Evolutionary conservation across 352 stramenopile genomes (phyloP).

Genomic region (Aphanomyces astaci): DNA sequence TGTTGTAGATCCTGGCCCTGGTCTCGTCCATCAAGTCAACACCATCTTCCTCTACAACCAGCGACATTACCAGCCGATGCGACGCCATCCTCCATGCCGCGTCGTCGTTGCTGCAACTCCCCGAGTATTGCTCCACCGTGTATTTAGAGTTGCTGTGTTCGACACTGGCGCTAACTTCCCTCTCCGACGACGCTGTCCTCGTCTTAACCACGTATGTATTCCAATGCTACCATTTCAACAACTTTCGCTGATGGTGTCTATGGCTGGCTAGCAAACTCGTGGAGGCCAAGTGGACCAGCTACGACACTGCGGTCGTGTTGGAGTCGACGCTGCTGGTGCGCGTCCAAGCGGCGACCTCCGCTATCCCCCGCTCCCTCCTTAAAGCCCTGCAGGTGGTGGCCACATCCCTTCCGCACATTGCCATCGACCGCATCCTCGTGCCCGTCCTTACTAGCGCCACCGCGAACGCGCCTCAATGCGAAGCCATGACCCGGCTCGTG

Average conservation of each 20-base stretch:
- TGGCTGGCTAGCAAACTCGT: constrained; percentile 16
- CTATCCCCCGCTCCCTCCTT: not conserved
- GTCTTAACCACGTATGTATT: not conserved
- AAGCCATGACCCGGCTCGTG: constrained; percentile 8
- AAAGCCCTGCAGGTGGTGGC: not conserved
- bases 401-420: not conserved
- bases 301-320: not conserved
- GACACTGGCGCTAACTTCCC: not conserved
- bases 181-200: not conserved
- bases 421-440: constrained; percentile 7
- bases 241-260: too few relatives aligned
- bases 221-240: too few relatives aligned
- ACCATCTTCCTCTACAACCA: not conserved
- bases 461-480: constrained; percentile 2
- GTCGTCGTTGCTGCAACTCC: not conserved
- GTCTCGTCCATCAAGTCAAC: not conserved
- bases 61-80: not conserved
- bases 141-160: not conserved
- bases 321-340: not conserved
- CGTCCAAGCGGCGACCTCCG: not conserved
- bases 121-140: not conserved
- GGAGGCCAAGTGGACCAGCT: not conserved
- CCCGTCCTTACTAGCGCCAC: not conserved
- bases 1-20: not conserved
- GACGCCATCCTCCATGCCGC: not conserved